Conservation (phyloP, 371 early-diverging fungal genomes). For the Mucor saturninus region DNA sequence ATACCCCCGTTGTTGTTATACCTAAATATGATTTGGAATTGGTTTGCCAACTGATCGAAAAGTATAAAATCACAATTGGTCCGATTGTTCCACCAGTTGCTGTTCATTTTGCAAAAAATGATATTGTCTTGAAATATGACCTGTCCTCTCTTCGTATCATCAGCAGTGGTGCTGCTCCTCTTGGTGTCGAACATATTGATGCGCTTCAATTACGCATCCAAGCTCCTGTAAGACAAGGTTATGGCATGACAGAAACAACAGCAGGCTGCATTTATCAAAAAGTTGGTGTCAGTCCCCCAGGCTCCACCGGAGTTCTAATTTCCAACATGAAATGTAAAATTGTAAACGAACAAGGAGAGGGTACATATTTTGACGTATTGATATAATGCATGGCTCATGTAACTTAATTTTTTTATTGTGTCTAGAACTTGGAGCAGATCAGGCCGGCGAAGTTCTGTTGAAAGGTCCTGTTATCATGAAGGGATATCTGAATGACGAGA, state of each 20-base stretch:
- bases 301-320: slow-evolving; percentile 71
- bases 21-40: slow-evolving; percentile 66
- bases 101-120: slow-evolving; percentile 66
- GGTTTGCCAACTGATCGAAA: slow-evolving; percentile 66
- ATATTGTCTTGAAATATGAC: slow-evolving; percentile 71
- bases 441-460: slow-evolving; percentile 68
- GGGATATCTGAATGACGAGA: slow-evolving; percentile 71
- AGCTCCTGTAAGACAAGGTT: slow-evolving; percentile 58
- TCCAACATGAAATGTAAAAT: slow-evolving; percentile 73
- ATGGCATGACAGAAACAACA: slow-evolving; percentile 77
- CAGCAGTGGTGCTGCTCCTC: slow-evolving; percentile 84
- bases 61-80: slow-evolving; percentile 70
- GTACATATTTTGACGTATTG: slow-evolving; percentile 14
- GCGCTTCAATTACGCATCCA: slow-evolving; percentile 57
- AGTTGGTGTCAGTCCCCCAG: slow-evolving; percentile 31
- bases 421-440: slow-evolving; percentile 54
- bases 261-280: slow-evolving; percentile 26
- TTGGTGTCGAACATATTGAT: slow-evolving; percentile 64
- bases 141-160: slow-evolving; percentile 64
- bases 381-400: not conserved
- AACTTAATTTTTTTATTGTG: not conserved
- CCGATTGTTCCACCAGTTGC: slow-evolving; percentile 85
- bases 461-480: slow-evolving; percentile 78
- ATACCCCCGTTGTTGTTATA: slow-evolving; percentile 58
- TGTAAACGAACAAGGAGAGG: slow-evolving; percentile 60